phyloP scores from a whole-genome alignment of 257 asterid species.

The Phtheirospermum japonicum region DNA sequence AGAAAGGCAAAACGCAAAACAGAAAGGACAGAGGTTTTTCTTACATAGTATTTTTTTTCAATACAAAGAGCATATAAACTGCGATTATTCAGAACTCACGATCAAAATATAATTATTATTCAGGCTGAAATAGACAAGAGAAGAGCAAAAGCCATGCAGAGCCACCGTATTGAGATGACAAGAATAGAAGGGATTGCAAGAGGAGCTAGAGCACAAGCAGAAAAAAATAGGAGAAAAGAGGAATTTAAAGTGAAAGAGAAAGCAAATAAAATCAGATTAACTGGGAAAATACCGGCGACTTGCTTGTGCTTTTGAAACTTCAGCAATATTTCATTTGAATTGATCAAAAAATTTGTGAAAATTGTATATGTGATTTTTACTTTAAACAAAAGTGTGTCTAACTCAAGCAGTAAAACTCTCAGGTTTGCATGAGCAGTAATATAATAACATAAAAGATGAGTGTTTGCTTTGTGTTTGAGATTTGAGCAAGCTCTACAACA shows the following conservation, averaged over 20 bases:
- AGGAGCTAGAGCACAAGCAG: conserved; percentile 59
- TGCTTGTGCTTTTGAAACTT: conserved; percentile 59
- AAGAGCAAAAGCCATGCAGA: conserved; percentile 43
- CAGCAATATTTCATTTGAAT: conserved; percentile 7
- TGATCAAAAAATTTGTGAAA: not conserved
- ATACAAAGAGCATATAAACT: conserved; percentile 13
- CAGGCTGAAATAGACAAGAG: conserved; percentile 73
- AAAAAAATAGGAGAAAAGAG: conserved; percentile 53
- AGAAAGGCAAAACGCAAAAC: conserved; percentile 45
- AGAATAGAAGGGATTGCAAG: conserved; percentile 49
- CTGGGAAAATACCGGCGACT: conserved; percentile 70
- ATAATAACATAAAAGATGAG: too few relatives aligned
- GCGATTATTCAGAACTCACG: conserved; percentile 18
- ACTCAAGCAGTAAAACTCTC: conserved; percentile 13
- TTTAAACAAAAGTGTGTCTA: conserved; percentile 11
- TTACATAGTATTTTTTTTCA: conserved; percentile 19
- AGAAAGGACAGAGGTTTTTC: conserved; percentile 55
- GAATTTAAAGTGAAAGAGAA: conserved; percentile 66
- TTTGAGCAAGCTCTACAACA: too few relatives aligned
- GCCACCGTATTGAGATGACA: conserved; percentile 37
- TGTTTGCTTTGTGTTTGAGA: too few relatives aligned
- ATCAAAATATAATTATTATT: conserved; percentile 16
- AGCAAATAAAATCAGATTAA: conserved; percentile 64
- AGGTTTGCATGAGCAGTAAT: not conserved
- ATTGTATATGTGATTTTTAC: conserved; percentile 11